These are phyloP conservation scores for Phytopythium vexans DNA, from an alignment of 352 stramenopile genomes.

Conservation along the genomic window DNA sequence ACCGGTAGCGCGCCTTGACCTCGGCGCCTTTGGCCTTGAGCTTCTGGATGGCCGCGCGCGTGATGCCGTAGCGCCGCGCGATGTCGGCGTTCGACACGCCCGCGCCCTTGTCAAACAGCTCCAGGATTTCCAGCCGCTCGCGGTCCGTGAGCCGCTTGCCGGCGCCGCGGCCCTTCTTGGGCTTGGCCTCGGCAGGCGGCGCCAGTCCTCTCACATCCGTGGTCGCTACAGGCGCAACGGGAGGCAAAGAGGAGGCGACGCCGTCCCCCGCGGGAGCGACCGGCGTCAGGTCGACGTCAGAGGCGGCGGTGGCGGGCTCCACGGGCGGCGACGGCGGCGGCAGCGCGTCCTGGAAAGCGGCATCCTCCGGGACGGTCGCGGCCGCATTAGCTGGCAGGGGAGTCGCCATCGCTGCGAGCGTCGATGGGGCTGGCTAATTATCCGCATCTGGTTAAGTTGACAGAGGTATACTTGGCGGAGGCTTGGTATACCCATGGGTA, in stretches of 20 bases:
- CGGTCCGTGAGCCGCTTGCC: slow-evolving; percentile 42
- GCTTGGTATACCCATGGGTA: neutral
- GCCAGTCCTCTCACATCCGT: neutral
- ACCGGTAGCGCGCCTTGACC: slow-evolving; percentile 32
- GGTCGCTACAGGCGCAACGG: neutral
- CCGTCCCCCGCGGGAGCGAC: neutral
- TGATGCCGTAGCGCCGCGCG: slow-evolving; percentile 41
- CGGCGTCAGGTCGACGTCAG: neutral
- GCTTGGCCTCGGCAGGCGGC: neutral
- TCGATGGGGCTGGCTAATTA: slow-evolving; percentile 1
- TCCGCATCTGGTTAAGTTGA: neutral
- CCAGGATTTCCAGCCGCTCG: slow-evolving; percentile 46
- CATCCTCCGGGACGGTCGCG: too few species aligned
- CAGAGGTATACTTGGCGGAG: neutral
- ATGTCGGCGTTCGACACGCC: slow-evolving; percentile 45
- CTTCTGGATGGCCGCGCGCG: slow-evolving; percentile 40
- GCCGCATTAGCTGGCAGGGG: neutral
- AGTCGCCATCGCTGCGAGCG: neutral
- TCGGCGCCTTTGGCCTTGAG: slow-evolving; percentile 37
- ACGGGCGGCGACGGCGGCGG: neutral
- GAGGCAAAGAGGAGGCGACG: neutral
- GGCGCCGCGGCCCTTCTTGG: slow-evolving; percentile 25
- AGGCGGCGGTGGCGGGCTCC: neutral
- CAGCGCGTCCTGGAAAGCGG: neutral
- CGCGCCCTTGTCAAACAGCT: slow-evolving; percentile 33